These are phyloP conservation scores for Tricholoma sp. DNA, from an alignment of 768 basidiomycete species.

Conservation along the genomic window DNA sequence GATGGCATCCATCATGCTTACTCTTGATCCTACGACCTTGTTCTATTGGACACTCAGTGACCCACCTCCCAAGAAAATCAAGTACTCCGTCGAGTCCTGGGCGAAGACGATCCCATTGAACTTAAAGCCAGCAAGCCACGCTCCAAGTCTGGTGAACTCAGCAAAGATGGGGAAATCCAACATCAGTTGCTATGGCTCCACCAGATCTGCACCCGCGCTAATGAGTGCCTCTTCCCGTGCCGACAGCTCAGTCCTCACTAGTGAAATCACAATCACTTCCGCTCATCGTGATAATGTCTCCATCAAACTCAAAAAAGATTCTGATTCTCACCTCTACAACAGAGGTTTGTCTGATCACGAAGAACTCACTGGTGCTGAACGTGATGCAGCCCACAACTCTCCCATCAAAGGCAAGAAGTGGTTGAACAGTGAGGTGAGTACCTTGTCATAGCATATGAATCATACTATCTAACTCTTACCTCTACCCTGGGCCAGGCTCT, in stretches of 20 bases:
- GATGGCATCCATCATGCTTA: no score
- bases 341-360: background rate
- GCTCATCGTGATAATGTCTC: background rate
- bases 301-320: background rate
- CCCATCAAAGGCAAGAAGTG: background rate
- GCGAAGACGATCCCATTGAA: background rate
- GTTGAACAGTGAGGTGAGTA: background rate
- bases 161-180: background rate
- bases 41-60: background rate
- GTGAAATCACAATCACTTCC: background rate
- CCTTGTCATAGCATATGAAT: background rate
- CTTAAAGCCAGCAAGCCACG: background rate
- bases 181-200: background rate
- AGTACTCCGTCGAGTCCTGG: background rate
- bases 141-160: no score
- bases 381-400: background rate
- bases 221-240: background rate
- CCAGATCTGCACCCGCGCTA: background rate
- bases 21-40: background rate
- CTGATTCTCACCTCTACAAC: background rate
- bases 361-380: background rate
- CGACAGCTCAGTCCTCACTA: background rate
- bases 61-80: background rate
- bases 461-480: background rate
- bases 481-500: background rate